Evolutionary conservation across 352 stramenopile species (phyloP), one percentile per base, ranked within the genome.

Genomic region (Aphanomyces invadans): DNA sequence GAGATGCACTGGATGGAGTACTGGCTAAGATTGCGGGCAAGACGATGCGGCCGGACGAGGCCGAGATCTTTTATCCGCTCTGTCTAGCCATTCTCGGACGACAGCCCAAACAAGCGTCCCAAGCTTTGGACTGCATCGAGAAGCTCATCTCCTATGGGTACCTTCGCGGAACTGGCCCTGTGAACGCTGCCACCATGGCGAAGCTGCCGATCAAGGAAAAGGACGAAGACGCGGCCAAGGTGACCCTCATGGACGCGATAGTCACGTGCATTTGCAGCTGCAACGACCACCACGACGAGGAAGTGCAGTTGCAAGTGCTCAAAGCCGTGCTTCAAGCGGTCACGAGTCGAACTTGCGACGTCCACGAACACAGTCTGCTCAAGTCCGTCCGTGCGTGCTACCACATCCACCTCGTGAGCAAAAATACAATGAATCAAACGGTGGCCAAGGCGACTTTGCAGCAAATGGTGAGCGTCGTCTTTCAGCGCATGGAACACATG

Each of bases 361-460:
- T 97, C 11, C 91, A 97, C 69, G 89, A 96, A 69, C 86, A 93
- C 55, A 88, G 77, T 57, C 77, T 99, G 28, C 80, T 99, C 17
- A 84, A 97, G 71, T 88, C 95, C 10, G 94, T 99, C 68, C 78
- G 96, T 28, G 89, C 97, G 1, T 95, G 95, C 62, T 99, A 98
- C 74, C 95, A 99, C 65, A 93, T 99, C 38, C 96, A 98, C 66
- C 75, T 99, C 25, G 83, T 95, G 62, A 89, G 85, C 60, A 88
- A 93, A 57, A 97, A 86, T 56, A 73, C 75, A 23, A 92, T 95
- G 5, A 99, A 99, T 74, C 90, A 97, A 66, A 98, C 89, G 4
- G 98, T 97, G 3, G 97, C 97, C n/a, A 97, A 98, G 74, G 96
- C 96, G 32, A 97, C 94, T 42, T 77, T 99, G 38, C 95, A 98